These are phyloP conservation scores for Tolypocladium endophyticum DNA, from an alignment of 2,329 filamentous ascomycete species.

Conservation along the genomic window DNA sequence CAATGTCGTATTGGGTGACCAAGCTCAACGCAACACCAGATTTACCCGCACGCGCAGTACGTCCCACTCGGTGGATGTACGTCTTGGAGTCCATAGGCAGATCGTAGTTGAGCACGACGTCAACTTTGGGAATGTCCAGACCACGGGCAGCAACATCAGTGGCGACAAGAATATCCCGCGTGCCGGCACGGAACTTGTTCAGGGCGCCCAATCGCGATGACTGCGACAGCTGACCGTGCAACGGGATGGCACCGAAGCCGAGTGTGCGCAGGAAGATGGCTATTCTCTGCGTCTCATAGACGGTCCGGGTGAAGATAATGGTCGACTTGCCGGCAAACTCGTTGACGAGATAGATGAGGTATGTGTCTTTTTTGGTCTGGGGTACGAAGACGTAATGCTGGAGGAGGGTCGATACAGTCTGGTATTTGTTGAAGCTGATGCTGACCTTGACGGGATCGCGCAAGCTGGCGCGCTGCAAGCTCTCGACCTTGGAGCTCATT, in stretches of 20 bases:
- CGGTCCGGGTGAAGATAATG: slow-evolving; percentile 87
- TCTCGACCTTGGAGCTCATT: slow-evolving; percentile 88
- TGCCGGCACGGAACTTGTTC: slow-evolving; percentile 75
- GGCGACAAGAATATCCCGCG: slow-evolving; percentile 79
- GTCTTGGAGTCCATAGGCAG: slow-evolving; percentile 79
- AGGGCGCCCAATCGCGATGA: slow-evolving; percentile 77
- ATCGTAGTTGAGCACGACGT: slow-evolving; percentile 79
- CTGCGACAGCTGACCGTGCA: slow-evolving; percentile 88
- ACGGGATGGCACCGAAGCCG: slow-evolving; percentile 81
- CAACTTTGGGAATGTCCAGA: slow-evolving; percentile 86
- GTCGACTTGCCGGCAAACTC: slow-evolving; percentile 77
- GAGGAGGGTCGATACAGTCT: slow-evolving; percentile 80
- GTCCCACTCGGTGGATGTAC: slow-evolving; percentile 81
- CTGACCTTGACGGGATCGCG: slow-evolving; percentile 75
- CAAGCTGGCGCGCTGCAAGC: slow-evolving; percentile 78
- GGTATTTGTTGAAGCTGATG: slow-evolving; percentile 74
- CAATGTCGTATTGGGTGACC: slow-evolving; percentile 80
- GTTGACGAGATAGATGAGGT: slow-evolving; percentile 77
- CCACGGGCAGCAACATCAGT: slow-evolving; percentile 91
- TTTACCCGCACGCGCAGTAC: slow-evolving; percentile 79
- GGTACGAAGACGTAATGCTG: slow-evolving; percentile 84
- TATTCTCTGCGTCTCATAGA: slow-evolving; percentile 80
- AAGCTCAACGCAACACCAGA: slow-evolving; percentile 71
- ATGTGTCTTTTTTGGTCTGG: slow-evolving; percentile 78
- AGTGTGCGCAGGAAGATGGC: slow-evolving; percentile 74